These are phyloP conservation scores for Sesbania bispinosa DNA, from an alignment of 306 rosid genomes.

Conservation along the genomic window DNA sequence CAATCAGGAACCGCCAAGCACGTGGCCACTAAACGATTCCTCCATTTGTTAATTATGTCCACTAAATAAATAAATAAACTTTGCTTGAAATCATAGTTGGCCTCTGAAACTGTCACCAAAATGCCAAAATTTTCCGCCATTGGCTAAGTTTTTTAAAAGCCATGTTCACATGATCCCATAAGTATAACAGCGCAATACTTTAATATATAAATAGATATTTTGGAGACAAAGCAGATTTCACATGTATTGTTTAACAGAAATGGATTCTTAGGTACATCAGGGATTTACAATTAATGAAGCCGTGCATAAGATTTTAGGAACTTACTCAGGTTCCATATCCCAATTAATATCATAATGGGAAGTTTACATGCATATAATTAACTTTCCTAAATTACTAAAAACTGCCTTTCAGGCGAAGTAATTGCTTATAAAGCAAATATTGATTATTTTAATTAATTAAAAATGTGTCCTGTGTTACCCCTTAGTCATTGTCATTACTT, in stretches of 20 bases:
- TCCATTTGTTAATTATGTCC: conserved; percentile 32
- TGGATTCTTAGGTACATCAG: conserved; percentile 17
- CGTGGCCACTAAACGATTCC: conserved; percentile 53
- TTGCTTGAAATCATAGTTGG: conserved; percentile 42
- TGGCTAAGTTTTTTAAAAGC: conserved; percentile 21
- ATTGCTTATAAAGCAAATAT: conserved; percentile 3
- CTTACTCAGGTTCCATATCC: background rate
- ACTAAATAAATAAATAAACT: conserved; percentile 3
- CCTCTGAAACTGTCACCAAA: conserved; percentile 45
- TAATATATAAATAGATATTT: conserved; percentile 25
- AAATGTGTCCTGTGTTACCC: background rate
- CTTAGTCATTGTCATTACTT: background rate
- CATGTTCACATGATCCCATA: conserved; percentile 57
- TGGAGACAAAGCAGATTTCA: conserved; percentile 41
- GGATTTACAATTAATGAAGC: background rate
- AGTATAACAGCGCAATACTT: conserved; percentile 31
- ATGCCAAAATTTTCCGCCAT: conserved; percentile 43
- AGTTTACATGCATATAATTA: background rate
- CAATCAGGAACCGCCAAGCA: conserved; percentile 38
- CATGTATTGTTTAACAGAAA: conserved; percentile 38
- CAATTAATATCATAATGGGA: no score
- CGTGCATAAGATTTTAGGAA: background rate
- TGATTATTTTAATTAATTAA: background rate
- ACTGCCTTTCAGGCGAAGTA: conserved; percentile 10
- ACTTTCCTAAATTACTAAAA: background rate